These are phyloP conservation scores for Thelonectria discophora DNA, from an alignment of 2,329 filamentous ascomycete genomes.

Conservation along the genomic window DNA sequence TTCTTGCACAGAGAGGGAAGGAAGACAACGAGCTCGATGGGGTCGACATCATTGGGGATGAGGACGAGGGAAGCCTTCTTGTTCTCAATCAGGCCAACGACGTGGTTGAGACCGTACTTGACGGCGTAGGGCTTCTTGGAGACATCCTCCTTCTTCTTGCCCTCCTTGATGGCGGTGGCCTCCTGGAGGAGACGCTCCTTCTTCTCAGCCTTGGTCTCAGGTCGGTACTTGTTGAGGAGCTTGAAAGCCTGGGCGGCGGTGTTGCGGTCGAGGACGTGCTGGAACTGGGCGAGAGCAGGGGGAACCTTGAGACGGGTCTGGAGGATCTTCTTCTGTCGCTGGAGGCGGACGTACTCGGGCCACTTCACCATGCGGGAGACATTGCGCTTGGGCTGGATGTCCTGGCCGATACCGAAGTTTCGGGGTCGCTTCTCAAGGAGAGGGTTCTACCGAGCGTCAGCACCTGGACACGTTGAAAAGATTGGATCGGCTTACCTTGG, in stretches of 20 bases:
- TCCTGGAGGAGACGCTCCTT: conserved; percentile 99
- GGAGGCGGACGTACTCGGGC: conserved; percentile 98
- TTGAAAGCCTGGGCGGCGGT: conserved; percentile 97
- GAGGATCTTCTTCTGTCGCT: conserved; percentile 94
- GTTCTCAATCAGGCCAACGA: conserved; percentile 96
- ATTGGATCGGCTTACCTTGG: conserved; percentile 76
- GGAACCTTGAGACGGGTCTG: conserved; percentile 99
- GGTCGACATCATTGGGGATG: conserved; percentile 99
- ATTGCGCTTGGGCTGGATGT: conserved; percentile 97
- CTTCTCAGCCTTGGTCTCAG: conserved; percentile 99
- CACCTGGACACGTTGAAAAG: neutral
- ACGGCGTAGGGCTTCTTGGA: conserved; percentile 99
- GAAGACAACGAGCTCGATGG: conserved; percentile 99
- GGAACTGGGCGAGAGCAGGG: conserved; percentile 96
- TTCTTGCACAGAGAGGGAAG: conserved; percentile 98
- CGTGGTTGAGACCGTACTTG: conserved; percentile 99
- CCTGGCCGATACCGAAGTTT: conserved; percentile 99
- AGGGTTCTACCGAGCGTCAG: conserved; percentile 76
- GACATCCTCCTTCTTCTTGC: conserved; percentile 99
- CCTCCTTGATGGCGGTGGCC: conserved; percentile 96
- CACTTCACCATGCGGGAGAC: conserved; percentile 98
- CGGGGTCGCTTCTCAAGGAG: conserved; percentile 97
- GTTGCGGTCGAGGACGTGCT: conserved; percentile 96
- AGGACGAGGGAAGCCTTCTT: conserved; percentile 99
- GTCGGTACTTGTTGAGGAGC: conserved; percentile 99